Evolutionary conservation across 192 early-diverging fungal species (phyloP), one percentile per base, ranked within the genome.

Genomic region (Lunasporangiospora selenospora): DNA sequence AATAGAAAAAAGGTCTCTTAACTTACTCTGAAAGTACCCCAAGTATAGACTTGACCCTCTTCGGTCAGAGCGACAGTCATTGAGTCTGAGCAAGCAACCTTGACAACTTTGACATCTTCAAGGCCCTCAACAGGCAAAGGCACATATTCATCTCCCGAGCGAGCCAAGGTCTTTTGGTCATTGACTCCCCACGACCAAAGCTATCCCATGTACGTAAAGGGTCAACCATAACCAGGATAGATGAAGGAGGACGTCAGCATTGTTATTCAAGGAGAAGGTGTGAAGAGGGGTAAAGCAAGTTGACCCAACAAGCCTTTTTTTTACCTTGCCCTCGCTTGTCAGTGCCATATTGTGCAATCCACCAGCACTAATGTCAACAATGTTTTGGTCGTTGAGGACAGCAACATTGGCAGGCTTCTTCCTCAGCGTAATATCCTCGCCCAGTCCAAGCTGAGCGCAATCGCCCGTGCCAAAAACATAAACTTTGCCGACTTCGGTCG

Each of bases 161-260:
- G 79, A 32, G 90, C 95, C n/a, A 98, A 82, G 13, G 92, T 91
- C 47, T 80, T 76, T 59, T 98, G 89, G 79, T 98, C 96, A 75
- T 97, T 97, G 80, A 95, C 96, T 0, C 96, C 96, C 96, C 96
- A 98, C 42, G 90, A 90, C 78, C 87, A 98, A 47, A 98, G 65
- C 85, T 85, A 69, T 33, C 21, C 18, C n/a, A n/a, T n/a, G n/a
- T n/a, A n/a, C n/a, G n/a, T n/a, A n/a, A n/a, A n/a, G n/a, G n/a
- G n/a, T n/a, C n/a, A n/a, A n/a, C n/a, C n/a, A n/a, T n/a, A n/a
- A n/a, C n/a, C n/a, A n/a, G n/a, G n/a, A n/a, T n/a, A n/a, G n/a
- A n/a, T n/a, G n/a, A n/a, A n/a, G n/a, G n/a, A n/a, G n/a, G n/a
- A n/a, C n/a, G n/a, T n/a, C n/a, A n/a, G n/a, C n/a, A n/a, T n/a